Conservation (phyloP, 176 grass and related monocot species). For the Triticum dicoccoides region DNA sequence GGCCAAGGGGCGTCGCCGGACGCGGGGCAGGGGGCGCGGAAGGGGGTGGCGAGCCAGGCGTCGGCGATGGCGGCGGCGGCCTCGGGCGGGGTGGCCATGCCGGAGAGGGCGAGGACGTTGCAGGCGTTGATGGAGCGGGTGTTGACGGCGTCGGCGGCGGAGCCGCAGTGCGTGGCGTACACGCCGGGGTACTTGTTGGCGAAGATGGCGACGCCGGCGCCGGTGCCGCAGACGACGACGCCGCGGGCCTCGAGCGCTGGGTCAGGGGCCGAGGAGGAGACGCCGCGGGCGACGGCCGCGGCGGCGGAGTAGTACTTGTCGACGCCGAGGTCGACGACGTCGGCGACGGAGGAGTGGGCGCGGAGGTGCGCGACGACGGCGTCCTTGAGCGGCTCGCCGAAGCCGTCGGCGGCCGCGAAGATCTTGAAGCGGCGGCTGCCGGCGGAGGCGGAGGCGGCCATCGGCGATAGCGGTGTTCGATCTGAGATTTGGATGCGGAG, state of each 20-base stretch:
- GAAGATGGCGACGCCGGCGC: constrained; percentile 85
- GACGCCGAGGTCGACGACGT: constrained; percentile 73
- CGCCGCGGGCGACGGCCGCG: constrained; percentile 49
- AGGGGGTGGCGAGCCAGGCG: constrained; percentile 83
- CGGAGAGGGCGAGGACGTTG: constrained; percentile 87
- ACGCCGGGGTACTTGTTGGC: constrained; percentile 92
- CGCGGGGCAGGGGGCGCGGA: constrained; percentile 79
- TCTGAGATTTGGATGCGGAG: background rate
- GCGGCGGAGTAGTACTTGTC: constrained; percentile 91
- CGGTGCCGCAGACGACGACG: constrained; percentile 79
- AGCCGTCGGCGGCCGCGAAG: constrained; percentile 70
- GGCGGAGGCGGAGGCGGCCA: constrained; percentile 17
- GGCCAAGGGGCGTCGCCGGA: constrained; percentile 66
- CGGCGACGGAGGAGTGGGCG: constrained; percentile 43
- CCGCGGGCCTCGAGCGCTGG: constrained; percentile 41
- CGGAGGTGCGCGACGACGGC: constrained; percentile 72
- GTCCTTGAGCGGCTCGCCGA: constrained; percentile 71
- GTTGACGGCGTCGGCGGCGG: constrained; percentile 69
- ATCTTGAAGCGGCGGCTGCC: constrained; percentile 45
- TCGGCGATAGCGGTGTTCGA: background rate
- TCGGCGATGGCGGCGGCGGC: constrained; percentile 54
- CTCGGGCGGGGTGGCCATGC: constrained; percentile 47
- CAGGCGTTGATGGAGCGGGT: constrained; percentile 93
- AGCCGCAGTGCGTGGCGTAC: constrained; percentile 76
- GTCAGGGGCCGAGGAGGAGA: constrained; percentile 21